Evolutionary conservation across 2,329 filamentous ascomycete species (phyloP).

Genomic region (Coleophoma crateriformis): DNA sequence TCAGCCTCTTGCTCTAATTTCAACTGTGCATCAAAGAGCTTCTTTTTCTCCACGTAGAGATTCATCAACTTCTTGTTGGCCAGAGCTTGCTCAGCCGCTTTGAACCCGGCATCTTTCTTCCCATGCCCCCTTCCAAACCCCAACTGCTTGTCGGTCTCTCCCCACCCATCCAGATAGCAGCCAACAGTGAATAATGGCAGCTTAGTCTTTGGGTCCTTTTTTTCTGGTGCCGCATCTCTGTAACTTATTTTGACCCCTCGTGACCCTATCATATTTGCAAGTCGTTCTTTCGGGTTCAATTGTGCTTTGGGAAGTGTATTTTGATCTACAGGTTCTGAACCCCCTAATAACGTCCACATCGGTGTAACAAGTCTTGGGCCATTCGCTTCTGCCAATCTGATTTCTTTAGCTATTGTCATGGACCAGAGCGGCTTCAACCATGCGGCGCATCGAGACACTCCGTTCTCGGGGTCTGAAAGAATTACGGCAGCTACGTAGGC

Average conservation of each 20-base stretch:
- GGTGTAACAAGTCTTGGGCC: conserved; percentile 16
- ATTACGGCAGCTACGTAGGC: conserved; percentile 81
- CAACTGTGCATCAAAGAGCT: conserved; percentile 33
- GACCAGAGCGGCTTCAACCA: conserved; percentile 79
- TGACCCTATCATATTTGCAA: conserved; percentile 45
- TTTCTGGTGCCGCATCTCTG: conserved; percentile 45
- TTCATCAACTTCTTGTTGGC: conserved; percentile 56
- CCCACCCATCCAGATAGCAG: conserved; percentile 63
- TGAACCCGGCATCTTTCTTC: conserved; percentile 65
- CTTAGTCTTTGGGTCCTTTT: conserved; percentile 47
- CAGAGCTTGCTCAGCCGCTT: conserved; percentile 59
- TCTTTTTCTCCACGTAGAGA: conserved; percentile 39
- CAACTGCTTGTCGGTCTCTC: conserved; percentile 55
- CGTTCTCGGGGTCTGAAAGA: conserved; percentile 57
- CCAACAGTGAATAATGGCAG: conserved; percentile 57
- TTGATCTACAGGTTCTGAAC: conserved; percentile 4
- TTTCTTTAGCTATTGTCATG: conserved; percentile 52
- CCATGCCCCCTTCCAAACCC: conserved; percentile 58
- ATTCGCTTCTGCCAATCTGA: conserved; percentile 31
- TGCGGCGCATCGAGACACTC: conserved; percentile 52
- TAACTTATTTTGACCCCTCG: conserved; percentile 55
- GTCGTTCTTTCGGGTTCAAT: conserved; percentile 44
- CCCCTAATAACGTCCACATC: conserved; percentile 21
- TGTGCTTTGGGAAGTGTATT: conserved; percentile 9
- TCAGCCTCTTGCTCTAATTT: conserved; percentile 17